phyloP scores from a whole-genome alignment of 352 stramenopile genomes.

The Peronospora farinosa region DNA sequence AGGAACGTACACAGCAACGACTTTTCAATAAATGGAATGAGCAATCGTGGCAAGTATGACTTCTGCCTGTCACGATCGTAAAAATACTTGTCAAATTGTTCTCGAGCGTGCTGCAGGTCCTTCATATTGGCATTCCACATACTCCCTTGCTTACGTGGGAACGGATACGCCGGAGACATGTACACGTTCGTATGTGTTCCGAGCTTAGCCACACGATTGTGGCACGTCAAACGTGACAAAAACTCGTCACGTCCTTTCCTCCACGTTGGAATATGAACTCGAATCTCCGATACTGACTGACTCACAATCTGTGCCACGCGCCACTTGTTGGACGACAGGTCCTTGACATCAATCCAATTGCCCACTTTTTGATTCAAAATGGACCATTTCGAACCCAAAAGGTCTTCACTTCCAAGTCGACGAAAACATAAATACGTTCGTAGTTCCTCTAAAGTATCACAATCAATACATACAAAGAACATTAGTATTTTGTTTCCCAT shows the following conservation, averaged over 20 bases:
- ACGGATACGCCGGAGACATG: constrained; percentile 74
- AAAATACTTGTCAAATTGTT: constrained; percentile 74
- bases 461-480: not conserved
- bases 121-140: constrained; percentile 59
- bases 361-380: constrained; percentile 58
- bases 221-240: constrained; percentile 48
- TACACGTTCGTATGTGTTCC: constrained; percentile 72
- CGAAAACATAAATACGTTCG: constrained; percentile 69
- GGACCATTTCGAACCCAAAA: constrained; percentile 61
- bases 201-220: constrained; percentile 60
- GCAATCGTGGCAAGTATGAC: constrained; percentile 42
- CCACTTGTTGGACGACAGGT: constrained; percentile 73
- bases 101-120: constrained; percentile 53
- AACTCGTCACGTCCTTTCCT: constrained; percentile 67
- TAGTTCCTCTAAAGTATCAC: constrained; percentile 34
- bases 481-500: not conserved
- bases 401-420: constrained; percentile 57
- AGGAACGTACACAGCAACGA: constrained; percentile 62
- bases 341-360: constrained; percentile 79
- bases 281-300: constrained; percentile 56
- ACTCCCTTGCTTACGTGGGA: constrained; percentile 62
- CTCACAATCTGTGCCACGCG: constrained; percentile 67
- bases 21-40: constrained; percentile 71
- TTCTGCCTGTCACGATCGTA: constrained; percentile 44
- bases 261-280: constrained; percentile 65